phyloP scores from a whole-genome alignment of 768 basidiomycete genomes.

The Mycena epipterygia region DNA sequence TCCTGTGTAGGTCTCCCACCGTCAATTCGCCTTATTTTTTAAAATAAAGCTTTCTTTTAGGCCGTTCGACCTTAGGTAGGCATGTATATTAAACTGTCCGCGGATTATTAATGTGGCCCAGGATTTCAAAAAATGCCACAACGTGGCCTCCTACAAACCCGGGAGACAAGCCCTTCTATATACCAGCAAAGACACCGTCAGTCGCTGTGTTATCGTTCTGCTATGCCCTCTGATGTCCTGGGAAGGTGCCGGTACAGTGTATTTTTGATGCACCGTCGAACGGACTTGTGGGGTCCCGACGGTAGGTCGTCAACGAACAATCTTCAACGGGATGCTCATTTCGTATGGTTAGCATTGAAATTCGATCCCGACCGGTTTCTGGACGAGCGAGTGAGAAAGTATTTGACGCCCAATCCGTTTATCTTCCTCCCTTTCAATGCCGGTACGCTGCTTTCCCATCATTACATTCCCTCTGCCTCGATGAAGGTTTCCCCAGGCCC shows the following conservation, averaged over 20 bases:
- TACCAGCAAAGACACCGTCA: no score
- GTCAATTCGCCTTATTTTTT: no score
- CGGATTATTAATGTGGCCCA: no score
- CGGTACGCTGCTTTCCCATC: constrained; percentile 54
- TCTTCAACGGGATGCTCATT: no score
- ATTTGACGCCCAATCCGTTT: constrained; percentile 58
- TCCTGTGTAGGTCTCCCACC: background rate
- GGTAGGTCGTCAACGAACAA: constrained; percentile 42
- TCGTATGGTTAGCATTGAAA: constrained; percentile 53
- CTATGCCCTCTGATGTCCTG: no score
- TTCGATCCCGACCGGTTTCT: constrained; percentile 64
- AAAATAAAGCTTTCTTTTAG: constrained; percentile 17
- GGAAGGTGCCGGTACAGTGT: no score
- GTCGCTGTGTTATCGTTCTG: no score
- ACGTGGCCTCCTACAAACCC: no score
- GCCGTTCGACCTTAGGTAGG: no score
- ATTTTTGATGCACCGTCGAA: constrained; percentile 32
- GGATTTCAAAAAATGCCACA: no score
- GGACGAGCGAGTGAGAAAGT: constrained; percentile 54
- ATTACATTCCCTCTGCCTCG: constrained; percentile 51
- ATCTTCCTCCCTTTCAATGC: constrained; percentile 63
- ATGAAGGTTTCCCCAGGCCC: constrained; percentile 44
- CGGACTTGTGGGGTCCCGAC: constrained; percentile 60
- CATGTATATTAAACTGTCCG: no score
- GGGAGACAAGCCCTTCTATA: no score